phyloP scores from a whole-genome alignment of 495 filamentous ascomycete genomes.

The Trichoderma gamsii region DNA sequence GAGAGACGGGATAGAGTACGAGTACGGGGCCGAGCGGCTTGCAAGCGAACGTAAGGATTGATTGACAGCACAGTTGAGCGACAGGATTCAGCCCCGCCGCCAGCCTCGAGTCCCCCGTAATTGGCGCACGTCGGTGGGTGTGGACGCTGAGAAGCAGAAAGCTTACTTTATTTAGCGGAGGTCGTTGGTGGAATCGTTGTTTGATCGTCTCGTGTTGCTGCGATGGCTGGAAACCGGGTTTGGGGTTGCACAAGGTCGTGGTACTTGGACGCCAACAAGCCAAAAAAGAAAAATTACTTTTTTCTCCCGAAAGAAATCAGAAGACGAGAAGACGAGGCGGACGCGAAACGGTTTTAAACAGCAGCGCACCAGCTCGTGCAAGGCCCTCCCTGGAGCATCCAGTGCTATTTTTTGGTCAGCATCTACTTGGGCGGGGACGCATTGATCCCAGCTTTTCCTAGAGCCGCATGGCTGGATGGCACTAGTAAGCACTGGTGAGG shows the following conservation, averaged over 20 bases:
- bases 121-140: constrained; percentile 5
- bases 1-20: background rate
- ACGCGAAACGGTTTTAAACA: background rate
- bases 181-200: background rate
- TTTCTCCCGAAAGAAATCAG: too few species aligned
- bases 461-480: background rate
- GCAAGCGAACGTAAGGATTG: background rate
- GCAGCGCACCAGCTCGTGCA: background rate
- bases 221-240: too few species aligned
- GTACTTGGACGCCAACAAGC: too few species aligned
- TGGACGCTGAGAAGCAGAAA: background rate
- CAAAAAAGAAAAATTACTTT: too few species aligned
- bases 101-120: background rate
- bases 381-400: background rate
- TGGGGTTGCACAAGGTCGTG: too few species aligned
- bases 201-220: too few species aligned
- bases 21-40: background rate
- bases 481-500: constrained; percentile 3
- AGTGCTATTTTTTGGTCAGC: background rate
- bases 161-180: constrained; percentile 11
- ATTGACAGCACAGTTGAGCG: background rate
- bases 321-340: too few species aligned
- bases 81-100: constrained; percentile 10
- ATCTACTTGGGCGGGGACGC: background rate
- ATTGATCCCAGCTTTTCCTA: background rate